Base-by-base conservation (phyloP, 1,284 basidiomycete genomes). In the Coniferiporia weirii region DNA sequence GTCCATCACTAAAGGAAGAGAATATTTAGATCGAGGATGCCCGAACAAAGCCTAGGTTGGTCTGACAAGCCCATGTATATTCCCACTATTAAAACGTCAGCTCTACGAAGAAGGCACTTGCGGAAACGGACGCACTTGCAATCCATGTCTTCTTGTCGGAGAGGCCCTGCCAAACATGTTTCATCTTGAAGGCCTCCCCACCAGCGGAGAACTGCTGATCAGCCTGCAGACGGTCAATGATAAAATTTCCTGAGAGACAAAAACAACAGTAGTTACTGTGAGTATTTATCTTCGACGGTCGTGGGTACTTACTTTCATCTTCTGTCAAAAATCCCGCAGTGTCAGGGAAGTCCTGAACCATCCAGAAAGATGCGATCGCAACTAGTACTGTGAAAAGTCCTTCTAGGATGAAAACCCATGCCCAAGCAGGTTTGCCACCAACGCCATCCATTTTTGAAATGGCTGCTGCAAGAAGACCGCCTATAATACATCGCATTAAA, bases 381-480 rank as follows among this genome's bases (percentile, higher is more conserved):
- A 77, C 74, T 7, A 82, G 20, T 35, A 90, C 74, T 0, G 89
- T 92, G 47, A 81, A 75, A 43, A 91, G 73, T 9, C 89, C 89
- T 71, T 91, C 89, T 3, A 92, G 73, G 61, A 91, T 90, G 71
- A 90, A 88, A 57, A 89, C 87, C 85, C 84, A 86, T 12, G 78
- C 74, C 78, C 79, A 81, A 12, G 73, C 85, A 19, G 79, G 73
- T 64, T 78, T 81, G 34, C 84, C 81, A 2, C 79, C 85, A 27
- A 89, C 68, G 12, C 84, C 84, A 62, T 87, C 72, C 84, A 87
- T 85, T 49, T 88, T 84, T 9, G 76, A 75, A 36, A 88, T 88
- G 1, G 80, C 85, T n/a, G 80, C 79, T 44, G 85, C 80, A 13
- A 87, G 72, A 7, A 85, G 75, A 34, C 84, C 83, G 66, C 81